These are phyloP conservation scores for Monascus ruber DNA, from an alignment of 2,329 filamentous ascomycete species.

Conservation along the genomic window DNA sequence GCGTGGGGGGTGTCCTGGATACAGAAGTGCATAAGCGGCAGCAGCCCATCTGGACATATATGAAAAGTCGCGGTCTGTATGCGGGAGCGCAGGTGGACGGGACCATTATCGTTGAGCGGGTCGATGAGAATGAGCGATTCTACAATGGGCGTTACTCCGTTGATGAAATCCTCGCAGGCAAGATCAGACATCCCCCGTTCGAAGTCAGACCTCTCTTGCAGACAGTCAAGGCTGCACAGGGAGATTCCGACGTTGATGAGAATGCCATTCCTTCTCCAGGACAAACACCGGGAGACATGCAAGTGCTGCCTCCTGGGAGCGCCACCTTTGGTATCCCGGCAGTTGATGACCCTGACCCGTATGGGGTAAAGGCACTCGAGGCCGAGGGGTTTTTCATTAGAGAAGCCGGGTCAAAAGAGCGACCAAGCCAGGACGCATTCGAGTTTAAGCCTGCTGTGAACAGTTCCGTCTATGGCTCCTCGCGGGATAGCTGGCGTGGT, in stretches of 20 bases:
- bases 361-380: constrained; percentile 80
- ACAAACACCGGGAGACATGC: constrained; percentile 65
- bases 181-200: constrained; percentile 45
- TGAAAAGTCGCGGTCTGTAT: constrained; percentile 83
- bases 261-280: constrained; percentile 53
- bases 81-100: constrained; percentile 80
- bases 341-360: constrained; percentile 77
- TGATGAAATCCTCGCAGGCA: constrained; percentile 52
- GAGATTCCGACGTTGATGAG: constrained; percentile 63
- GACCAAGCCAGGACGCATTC: constrained; percentile 69
- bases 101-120: constrained; percentile 72
- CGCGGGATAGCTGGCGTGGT: constrained; percentile 51
- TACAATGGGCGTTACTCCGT: constrained; percentile 58
- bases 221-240: constrained; percentile 80
- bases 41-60: constrained; percentile 68
- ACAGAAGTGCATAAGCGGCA: constrained; percentile 56
- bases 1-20: constrained; percentile 63
- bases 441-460: constrained; percentile 67
- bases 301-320: constrained; percentile 32
- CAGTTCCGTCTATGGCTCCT: constrained; percentile 52
- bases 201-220: constrained; percentile 57
- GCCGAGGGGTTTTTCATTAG: constrained; percentile 72
- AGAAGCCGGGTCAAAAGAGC: constrained; percentile 67
- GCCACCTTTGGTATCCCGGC: constrained; percentile 65
- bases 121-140: constrained; percentile 79